A percentile compares a stretch with the other conserved stretches of the same genome.
Conservation (phyloP, 129 eudicot genomes). For the Kitagawia praeruptora region DNA sequence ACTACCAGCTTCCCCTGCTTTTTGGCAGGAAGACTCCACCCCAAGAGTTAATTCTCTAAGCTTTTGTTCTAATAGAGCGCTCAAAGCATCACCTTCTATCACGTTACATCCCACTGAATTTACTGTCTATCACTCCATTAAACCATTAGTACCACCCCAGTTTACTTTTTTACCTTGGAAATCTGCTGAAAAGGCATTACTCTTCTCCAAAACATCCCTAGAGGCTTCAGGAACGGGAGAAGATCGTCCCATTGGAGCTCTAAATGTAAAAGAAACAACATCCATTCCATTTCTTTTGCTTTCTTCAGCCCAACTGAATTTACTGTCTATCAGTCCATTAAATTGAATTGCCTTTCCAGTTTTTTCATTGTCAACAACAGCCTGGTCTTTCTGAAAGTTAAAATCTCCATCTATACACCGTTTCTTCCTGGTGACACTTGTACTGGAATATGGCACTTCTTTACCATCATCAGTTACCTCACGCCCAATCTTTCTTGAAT, state of each 20-base stretch:
- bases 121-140: too few species aligned
- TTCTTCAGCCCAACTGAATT: slow-evolving; percentile 36
- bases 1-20: slow-evolving; percentile 13
- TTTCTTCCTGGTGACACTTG: slow-evolving; percentile 48
- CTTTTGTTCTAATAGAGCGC: slow-evolving; percentile 66
- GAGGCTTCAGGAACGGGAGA: slow-evolving; percentile 17
- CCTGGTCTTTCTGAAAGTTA: slow-evolving; percentile 27
- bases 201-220: slow-evolving; percentile 13
- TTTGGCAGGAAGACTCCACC: slow-evolving; percentile 30
- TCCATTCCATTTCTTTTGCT: slow-evolving; percentile 47
- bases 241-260: slow-evolving; percentile 65
- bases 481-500: slow-evolving; percentile 30
- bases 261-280: slow-evolving; percentile 81
- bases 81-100: slow-evolving; percentile 69
- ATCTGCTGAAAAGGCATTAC: slow-evolving; percentile 13
- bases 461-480: slow-evolving; percentile 33
- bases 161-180: slow-evolving; percentile 29
- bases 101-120: slow-evolving; percentile 34
- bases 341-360: slow-evolving; percentile 18
- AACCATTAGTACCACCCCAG: slow-evolving; percentile 21
- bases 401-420: slow-evolving; percentile 49
- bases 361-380: slow-evolving; percentile 10
- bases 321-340: slow-evolving; percentile 20
- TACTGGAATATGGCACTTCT: slow-evolving; percentile 31
- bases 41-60: slow-evolving; percentile 48